Evolutionary conservation across 257 asterid species (phyloP), one percentile per base, ranked within the genome.

Genomic region (Fraxinus anomala): DNA sequence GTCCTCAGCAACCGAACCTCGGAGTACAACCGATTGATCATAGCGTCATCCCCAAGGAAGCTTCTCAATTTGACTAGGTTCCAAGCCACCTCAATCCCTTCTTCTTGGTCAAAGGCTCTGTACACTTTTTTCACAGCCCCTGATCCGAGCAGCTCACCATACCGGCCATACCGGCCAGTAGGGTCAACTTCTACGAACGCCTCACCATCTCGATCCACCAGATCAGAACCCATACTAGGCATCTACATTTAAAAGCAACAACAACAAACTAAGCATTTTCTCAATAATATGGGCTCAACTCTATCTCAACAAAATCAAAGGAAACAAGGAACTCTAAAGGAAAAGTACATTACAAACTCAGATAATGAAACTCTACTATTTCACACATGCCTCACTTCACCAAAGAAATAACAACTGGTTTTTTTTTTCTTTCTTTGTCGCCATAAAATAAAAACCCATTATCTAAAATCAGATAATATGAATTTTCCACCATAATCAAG

Each of bases 51-150:
- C 6, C 79, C 89, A 2, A 68, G 72, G 68, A 91, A 90, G 82
- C 85, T 82, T 5, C 90, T 82, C 40, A 91, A 37, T 42, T 93
- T 93, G 6, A 93, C 97, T 76, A 87, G 96, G 81, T 93, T 93
- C 97, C 97, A 93, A 1, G 97, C 97, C 70, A 93, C 97, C 86
- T 93, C 97, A 37, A 91, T 90, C 6, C 97, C 97, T 84, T 93
- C 94, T 81, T 91, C 97, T 73, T 91, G 97, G 76, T 93, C 97
- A 39, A 93, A 93, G 6, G 94, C 97, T 40, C 97, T 81, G 72
- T 93, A 91, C 73, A 93, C 97, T 72, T 87, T 93, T 81, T 93
- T 93, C 75, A 91, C 89, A 0, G 97, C 90, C 31, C 97, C 97
- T 0, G 85, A 78, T 3, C 97, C 97, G 0, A 93, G 85, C 31